These are phyloP conservation scores for Podospora pseudopauciseta DNA, from an alignment of 495 filamentous ascomycete species.

Conservation along the genomic window DNA sequence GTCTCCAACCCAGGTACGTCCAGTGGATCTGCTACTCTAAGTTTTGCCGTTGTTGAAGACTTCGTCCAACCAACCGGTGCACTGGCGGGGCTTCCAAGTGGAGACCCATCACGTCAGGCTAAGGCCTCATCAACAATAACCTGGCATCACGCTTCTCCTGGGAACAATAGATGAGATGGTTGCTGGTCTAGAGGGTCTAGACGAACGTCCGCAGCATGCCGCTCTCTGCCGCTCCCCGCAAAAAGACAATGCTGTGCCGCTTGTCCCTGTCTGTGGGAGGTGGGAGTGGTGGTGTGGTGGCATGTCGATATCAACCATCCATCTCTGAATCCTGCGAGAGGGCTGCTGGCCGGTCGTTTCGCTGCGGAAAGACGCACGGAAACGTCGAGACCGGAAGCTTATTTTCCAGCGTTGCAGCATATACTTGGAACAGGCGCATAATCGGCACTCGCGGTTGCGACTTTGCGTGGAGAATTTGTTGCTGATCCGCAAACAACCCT, in stretches of 20 bases:
- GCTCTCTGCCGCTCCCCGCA: not conserved
- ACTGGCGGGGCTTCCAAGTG: constrained; percentile 10
- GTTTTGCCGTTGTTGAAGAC: not conserved
- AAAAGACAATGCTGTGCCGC: not conserved
- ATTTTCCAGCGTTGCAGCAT: constrained; percentile 9
- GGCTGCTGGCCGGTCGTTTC: not conserved
- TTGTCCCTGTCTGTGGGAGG: not conserved
- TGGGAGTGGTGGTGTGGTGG: not conserved
- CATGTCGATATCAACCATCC: not conserved
- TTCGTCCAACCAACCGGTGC: not conserved
- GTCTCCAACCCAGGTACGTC: not conserved
- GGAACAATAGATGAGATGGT: not conserved
- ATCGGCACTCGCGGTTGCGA: not conserved
- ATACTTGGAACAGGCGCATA: not conserved
- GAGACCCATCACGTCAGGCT: not conserved
- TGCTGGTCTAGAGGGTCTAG: not conserved
- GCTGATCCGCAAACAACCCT: not conserved
- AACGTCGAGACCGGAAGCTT: constrained; percentile 3
- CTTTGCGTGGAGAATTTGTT: constrained; percentile 15
- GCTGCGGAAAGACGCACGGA: not conserved
- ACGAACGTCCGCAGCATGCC: not conserved
- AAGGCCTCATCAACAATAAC: constrained; percentile 3
- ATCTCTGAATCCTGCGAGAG: too few relatives aligned
- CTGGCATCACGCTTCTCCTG: not conserved
- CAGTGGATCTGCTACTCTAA: not conserved